Percentiles rank a stretch among this genome's conserved stretches.
Conservation (phyloP, 176 grass and related monocot species). For the Carex kokanica region DNA sequence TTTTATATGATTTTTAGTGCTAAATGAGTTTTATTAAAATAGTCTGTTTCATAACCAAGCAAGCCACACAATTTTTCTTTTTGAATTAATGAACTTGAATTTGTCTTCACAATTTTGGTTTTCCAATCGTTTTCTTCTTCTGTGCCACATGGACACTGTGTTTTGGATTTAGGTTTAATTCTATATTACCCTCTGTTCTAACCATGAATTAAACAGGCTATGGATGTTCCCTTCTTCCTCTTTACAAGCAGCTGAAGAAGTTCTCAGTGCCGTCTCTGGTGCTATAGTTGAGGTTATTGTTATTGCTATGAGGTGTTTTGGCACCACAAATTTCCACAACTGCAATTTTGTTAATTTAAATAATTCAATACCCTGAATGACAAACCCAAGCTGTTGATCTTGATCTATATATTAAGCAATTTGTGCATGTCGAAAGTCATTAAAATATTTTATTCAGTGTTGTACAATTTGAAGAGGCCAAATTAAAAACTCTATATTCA, state of each 20-base stretch:
- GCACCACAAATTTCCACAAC: background rate
- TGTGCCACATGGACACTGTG: background rate
- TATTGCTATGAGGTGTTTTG: slow-evolving; percentile 22
- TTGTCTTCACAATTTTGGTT: background rate
- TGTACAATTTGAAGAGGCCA: background rate
- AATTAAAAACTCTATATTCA: background rate
- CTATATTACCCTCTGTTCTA: slow-evolving; percentile 19
- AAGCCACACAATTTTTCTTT: background rate
- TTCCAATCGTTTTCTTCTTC: background rate
- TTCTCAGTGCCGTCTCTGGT: slow-evolving; percentile 49
- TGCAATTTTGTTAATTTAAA: background rate
- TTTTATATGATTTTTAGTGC: background rate
- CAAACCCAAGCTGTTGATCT: background rate
- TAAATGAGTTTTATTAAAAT: background rate
- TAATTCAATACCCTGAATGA: background rate
- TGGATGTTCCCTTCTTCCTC: slow-evolving; percentile 86
- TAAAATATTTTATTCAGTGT: background rate
- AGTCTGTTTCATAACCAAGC: background rate
- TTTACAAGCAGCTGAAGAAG: slow-evolving; percentile 56
- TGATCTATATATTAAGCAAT: background rate
- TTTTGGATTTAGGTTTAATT: slow-evolving; percentile 28
- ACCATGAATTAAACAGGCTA: slow-evolving; percentile 38
- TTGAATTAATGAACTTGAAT: slow-evolving; percentile 14
- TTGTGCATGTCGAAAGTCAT: background rate
- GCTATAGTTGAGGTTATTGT: slow-evolving; percentile 66